Evolutionary conservation across 1,284 basidiomycete species (phyloP).

Genomic region (Pyrrhoderma lamaoense): DNA sequence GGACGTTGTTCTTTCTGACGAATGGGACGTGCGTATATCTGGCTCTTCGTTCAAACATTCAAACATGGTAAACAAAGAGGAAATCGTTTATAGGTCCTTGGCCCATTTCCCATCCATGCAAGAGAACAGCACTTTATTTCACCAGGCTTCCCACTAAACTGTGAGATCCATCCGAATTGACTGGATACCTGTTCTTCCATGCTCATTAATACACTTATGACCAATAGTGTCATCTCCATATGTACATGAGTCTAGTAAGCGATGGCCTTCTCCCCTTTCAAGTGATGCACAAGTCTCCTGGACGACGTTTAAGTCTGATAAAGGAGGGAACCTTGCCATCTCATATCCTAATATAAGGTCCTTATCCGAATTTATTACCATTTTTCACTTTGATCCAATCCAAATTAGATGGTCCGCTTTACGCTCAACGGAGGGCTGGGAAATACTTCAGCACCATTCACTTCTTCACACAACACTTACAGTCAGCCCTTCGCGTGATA

Average conservation of each 20-base stretch:
- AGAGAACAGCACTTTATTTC: slow-evolving; percentile 73
- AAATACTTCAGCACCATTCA: slow-evolving; percentile 66
- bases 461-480: slow-evolving; percentile 57
- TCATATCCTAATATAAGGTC: slow-evolving; percentile 57
- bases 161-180: slow-evolving; percentile 29
- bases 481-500: slow-evolving; percentile 34
- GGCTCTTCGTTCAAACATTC: neutral
- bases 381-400: neutral
- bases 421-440: slow-evolving; percentile 74
- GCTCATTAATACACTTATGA: slow-evolving; percentile 22
- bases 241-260: slow-evolving; percentile 24
- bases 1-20: slow-evolving; percentile 24
- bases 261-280: slow-evolving; percentile 60
- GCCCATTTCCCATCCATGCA: slow-evolving; percentile 75
- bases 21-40: slow-evolving; percentile 30
- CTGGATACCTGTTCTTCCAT: no score
- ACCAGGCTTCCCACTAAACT: slow-evolving; percentile 62
- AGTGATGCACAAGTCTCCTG: slow-evolving; percentile 55
- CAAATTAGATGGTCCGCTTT: slow-evolving; percentile 53
- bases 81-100: slow-evolving; percentile 46
- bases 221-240: slow-evolving; percentile 32
- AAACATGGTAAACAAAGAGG: neutral
- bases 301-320: slow-evolving; percentile 35
- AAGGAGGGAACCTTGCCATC: slow-evolving; percentile 44
- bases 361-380: neutral